Base-by-base conservation (phyloP, 1,284 basidiomycete genomes). In the Caloboletus inedulis region DNA sequence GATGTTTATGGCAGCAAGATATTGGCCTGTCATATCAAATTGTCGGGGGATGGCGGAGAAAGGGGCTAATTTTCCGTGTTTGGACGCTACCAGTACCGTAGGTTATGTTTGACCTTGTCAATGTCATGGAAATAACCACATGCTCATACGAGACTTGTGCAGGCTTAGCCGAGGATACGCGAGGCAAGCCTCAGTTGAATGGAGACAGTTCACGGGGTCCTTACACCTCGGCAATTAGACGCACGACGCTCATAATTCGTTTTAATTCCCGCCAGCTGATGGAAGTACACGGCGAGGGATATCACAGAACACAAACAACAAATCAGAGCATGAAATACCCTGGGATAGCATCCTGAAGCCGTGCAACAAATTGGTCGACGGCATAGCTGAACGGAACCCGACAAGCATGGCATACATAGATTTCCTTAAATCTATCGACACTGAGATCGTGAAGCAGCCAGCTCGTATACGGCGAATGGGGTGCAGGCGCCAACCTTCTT, bases 391-490 rank as follows among this genome's bases (percentile, higher is more conserved):
- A 25, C 18, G 12, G n/a, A 7, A 12, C 21, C 9, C 4, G 31
- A 47, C 49, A 55, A 6, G 3, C 19, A 21, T 33, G 6, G 30
- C 43, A 52, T 23, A 29, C 3, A 23, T 23, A 23, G 23, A 23
- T n/a, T n/a, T n/a, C n/a, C n/a, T n/a, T n/a, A n/a, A n/a, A n/a
- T n/a, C n/a, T n/a, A n/a, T n/a, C n/a, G n/a, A n/a, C n/a, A n/a
- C n/a, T n/a, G n/a, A 70, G 57, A 51, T 65, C 66, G 18, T 47
- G 60, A 30, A 62, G 43, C 10, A 72, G 51, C 64, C 66, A 69
- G 19, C 53, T 62, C 39, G 8, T 8, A 2, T 29, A 29, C 27
- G 27, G 27, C 27, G 27, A 29, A 29, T 29, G 8, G 27, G 7
- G 27, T 29, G 8, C 27, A 29, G 27, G 27, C 27, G 27, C 9